Conservation (phyloP, 2,329 filamentous ascomycete species). For the Claviceps pusilla region DNA sequence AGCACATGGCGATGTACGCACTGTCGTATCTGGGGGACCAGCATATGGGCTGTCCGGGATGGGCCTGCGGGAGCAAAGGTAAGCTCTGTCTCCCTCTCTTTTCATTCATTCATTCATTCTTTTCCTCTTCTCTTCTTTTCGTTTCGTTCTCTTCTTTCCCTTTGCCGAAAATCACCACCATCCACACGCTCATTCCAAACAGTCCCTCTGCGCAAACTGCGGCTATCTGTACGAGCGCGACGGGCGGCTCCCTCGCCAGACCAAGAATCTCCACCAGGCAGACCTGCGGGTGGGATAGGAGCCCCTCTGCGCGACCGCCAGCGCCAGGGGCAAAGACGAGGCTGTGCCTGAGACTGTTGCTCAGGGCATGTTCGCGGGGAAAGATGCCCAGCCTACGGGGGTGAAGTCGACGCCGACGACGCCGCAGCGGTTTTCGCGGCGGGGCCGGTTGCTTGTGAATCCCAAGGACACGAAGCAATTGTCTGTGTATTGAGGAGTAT, state of each 20-base stretch:
- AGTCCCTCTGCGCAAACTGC: constrained; percentile 89
- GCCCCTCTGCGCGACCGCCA: constrained; percentile 6
- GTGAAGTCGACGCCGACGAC: background rate
- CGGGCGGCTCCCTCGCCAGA: constrained; percentile 53
- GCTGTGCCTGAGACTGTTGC: constrained; percentile 1
- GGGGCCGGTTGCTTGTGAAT: background rate
- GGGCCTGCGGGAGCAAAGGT: constrained; percentile 74
- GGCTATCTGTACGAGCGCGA: constrained; percentile 80
- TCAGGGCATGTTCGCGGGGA: background rate
- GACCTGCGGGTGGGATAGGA: constrained; percentile 14
- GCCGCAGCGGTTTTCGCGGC: background rate
- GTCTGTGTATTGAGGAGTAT: background rate
- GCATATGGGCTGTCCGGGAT: constrained; percentile 89
- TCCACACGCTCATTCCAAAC: background rate
- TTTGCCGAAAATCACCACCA: background rate
- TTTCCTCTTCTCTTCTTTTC: background rate
- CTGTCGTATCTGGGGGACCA: constrained; percentile 74
- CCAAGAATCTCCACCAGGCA: constrained; percentile 24
- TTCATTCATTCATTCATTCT: no score
- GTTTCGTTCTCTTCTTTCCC: no score
- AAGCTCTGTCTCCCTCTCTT: constrained; percentile 20
- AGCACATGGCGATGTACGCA: constrained; percentile 76
- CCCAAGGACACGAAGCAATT: background rate
- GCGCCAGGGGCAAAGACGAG: constrained; percentile 7
- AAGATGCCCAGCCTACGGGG: background rate